Evolutionary conservation across 2,329 filamentous ascomycete genomes (phyloP), one percentile per base, ranked within the genome.

Genomic region (Colletotrichum destructivum): DNA sequence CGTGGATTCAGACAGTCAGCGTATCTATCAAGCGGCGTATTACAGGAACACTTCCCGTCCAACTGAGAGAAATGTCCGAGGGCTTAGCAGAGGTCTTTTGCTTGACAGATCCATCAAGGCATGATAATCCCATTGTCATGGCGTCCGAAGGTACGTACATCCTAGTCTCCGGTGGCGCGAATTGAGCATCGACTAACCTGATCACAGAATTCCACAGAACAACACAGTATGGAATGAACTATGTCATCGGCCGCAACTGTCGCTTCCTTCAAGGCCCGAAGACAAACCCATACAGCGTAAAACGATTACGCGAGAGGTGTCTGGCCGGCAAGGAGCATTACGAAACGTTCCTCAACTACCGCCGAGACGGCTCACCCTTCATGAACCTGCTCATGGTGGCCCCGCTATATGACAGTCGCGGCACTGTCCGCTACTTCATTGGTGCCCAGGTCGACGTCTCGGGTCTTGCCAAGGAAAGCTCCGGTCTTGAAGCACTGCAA

Each of bases 321-420:
- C 79, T 84, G 9, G 87, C 85, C 1, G 91, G 91, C n/a, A 87
- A 89, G 75, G 93, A 95, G 76, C 89, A 92, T 74, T 92, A 88
- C 65, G 93, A 95, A 76, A 89, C 93, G 0, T 90, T 95, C 66
- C 82, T 95, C 47, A 95, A 95, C 79, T 95, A 93, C 76, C 88
- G 92, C 42, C 89, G 92, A n/a, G 92, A 94, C 75, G 92, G 92
- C 0, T 92, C 91, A 0, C 91, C 92, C 0, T 94, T 94, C 77
- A 91, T 94, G 87, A 95, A 94, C 73, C 84, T 95, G 2, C 84
- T 94, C 31, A 93, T 93, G 90, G 88, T 89, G n/a, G 90, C 92
- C 1, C 92, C 92, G 0, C 82, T 94, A 0, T 88, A 90, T 74
- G 92, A 94, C 76, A 92, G 88, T 55, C 87, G 88, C 21, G 92